Percentiles rank a stretch among this genome's conserved stretches.
Conservation (phyloP, 345 rosid species). For the Brassica napus region DNA sequence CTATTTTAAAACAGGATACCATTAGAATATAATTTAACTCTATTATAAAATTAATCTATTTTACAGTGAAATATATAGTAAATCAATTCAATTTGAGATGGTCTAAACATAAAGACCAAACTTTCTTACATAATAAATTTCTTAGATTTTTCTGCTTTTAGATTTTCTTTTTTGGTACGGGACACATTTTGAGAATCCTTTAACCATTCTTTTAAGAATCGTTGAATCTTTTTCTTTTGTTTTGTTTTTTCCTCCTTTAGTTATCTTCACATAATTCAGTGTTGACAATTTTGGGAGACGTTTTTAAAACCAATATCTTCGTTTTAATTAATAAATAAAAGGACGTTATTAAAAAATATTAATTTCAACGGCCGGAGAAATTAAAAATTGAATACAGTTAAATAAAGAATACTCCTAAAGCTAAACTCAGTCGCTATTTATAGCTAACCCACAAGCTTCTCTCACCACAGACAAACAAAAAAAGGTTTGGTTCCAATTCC, state of each 20-base stretch:
- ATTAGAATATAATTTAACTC: no score
- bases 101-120: no score
- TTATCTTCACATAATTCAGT: slow-evolving; percentile 32
- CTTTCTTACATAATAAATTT: slow-evolving; percentile 30
- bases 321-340: slow-evolving; percentile 4
- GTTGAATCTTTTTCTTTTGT: background rate
- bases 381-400: background rate
- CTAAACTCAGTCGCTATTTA: slow-evolving; percentile 40
- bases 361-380: background rate
- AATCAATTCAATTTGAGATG: no score
- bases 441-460: slow-evolving; percentile 38
- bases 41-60: no score
- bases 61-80: no score
- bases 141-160: slow-evolving; percentile 22
- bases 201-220: slow-evolving; percentile 37
- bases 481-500: slow-evolving; percentile 26
- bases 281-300: slow-evolving; percentile 34
- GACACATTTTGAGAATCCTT: slow-evolving; percentile 43
- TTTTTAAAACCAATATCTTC: slow-evolving; percentile 16
- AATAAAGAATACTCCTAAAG: slow-evolving; percentile 18
- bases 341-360: background rate
- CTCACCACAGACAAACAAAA: slow-evolving; percentile 37
- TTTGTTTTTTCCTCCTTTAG: slow-evolving; percentile 15
- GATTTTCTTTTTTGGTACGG: slow-evolving; percentile 30
- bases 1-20: no score